phyloP scores from a whole-genome alignment of 495 filamentous ascomycete species.

The Usnea hakonensis region DNA sequence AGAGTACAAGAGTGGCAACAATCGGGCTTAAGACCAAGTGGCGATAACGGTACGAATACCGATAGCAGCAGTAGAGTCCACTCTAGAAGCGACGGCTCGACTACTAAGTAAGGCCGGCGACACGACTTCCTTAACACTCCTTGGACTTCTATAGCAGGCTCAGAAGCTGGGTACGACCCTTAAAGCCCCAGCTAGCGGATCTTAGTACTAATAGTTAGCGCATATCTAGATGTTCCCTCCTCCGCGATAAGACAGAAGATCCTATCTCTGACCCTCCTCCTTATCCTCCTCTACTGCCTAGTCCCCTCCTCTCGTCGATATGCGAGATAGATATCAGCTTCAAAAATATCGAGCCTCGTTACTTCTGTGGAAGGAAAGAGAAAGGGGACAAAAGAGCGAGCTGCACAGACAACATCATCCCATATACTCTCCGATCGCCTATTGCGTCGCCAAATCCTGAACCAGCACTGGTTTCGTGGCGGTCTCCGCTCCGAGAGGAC shows the following conservation, averaged over 20 bases:
- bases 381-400: not conserved
- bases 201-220: conserved; percentile 2
- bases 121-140: not conserved
- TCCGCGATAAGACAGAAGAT: conserved; percentile 5
- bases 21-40: not conserved
- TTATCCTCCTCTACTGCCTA: not conserved
- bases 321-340: not conserved
- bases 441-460: not conserved
- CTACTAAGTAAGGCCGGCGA: not conserved
- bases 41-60: not conserved
- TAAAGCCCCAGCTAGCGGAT: not conserved
- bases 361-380: conserved; percentile 1
- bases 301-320: conserved; percentile 5
- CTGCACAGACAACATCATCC: conserved; percentile 1
- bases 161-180: not conserved
- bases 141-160: not conserved
- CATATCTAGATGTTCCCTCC: conserved; percentile 3
- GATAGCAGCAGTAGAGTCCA: not conserved
- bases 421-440: not conserved
- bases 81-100: too few species aligned
- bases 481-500: not conserved
- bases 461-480: not conserved
- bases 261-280: not conserved
- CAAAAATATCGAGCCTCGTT: conserved; percentile 1
- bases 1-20: not conserved